Percentiles rank a stretch among this genome's conserved stretches.
Conservation (phyloP, 495 filamentous ascomycete species). For the Hypoxylon lienhwacheense region DNA sequence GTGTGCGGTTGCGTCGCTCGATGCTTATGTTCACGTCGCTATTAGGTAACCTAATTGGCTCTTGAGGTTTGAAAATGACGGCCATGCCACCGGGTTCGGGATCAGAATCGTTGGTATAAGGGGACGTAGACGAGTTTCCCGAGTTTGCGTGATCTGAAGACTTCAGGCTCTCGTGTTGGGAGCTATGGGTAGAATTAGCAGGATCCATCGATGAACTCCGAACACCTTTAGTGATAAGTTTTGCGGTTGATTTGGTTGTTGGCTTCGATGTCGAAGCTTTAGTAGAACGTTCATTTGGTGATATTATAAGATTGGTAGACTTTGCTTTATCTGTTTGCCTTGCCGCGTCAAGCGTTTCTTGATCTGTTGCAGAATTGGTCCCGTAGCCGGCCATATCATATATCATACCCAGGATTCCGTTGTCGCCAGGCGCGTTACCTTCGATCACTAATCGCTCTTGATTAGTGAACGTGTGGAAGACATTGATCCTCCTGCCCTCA, state of each 20-base stretch:
- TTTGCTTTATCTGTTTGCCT: slow-evolving; percentile 34
- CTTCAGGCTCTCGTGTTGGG: slow-evolving; percentile 1
- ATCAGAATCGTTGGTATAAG: slow-evolving; percentile 27
- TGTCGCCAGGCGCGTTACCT: slow-evolving; percentile 51
- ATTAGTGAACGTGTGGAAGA: slow-evolving; percentile 76
- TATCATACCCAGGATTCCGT: slow-evolving; percentile 52
- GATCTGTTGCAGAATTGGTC: slow-evolving; percentile 13
- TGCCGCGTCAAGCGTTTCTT: slow-evolving; percentile 32
- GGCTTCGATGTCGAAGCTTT: slow-evolving; percentile 23
- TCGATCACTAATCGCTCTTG: slow-evolving; percentile 75
- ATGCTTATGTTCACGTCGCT: slow-evolving; percentile 90
- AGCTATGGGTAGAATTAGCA: neutral
- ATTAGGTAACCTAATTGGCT: slow-evolving; percentile 65
- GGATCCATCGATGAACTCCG: slow-evolving; percentile 9
- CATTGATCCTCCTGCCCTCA: slow-evolving; percentile 81
- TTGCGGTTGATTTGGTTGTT: slow-evolving; percentile 16
- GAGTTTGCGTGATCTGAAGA: neutral
- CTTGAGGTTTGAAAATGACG: slow-evolving; percentile 74
- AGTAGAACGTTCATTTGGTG: neutral
- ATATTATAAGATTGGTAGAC: slow-evolving; percentile 11
- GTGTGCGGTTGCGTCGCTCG: slow-evolving; percentile 70
- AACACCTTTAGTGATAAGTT: slow-evolving; percentile 20
- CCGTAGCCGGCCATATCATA: slow-evolving; percentile 56
- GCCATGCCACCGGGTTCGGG: slow-evolving; percentile 58
- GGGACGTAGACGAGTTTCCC: slow-evolving; percentile 13